phyloP scores from a whole-genome alignment of 305 asterid species.

The Coffea humblotiana region DNA sequence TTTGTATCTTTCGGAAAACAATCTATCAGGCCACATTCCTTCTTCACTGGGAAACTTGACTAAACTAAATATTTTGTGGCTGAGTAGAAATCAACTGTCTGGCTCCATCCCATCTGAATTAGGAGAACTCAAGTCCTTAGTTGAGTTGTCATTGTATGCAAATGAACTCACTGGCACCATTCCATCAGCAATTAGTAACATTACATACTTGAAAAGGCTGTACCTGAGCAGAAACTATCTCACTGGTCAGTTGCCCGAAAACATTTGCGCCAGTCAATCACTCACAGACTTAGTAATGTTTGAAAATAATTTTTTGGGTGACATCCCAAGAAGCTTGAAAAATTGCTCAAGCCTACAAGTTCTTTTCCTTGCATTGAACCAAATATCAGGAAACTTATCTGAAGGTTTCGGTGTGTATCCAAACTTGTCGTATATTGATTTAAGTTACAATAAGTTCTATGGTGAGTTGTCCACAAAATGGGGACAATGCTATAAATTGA shows the following conservation, averaged over 20 bases:
- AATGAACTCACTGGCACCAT: slow-evolving; percentile 28
- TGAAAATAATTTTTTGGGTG: slow-evolving; percentile 26
- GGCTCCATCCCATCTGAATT: slow-evolving; percentile 22
- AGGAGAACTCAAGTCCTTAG: slow-evolving; percentile 9
- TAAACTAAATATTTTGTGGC: slow-evolving; percentile 11
- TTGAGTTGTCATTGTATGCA: slow-evolving; percentile 13
- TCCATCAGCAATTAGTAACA: slow-evolving; percentile 16
- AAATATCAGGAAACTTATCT: slow-evolving; percentile 22
- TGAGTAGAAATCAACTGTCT: slow-evolving; percentile 20
- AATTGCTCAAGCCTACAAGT: slow-evolving; percentile 2
- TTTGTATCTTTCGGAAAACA: slow-evolving; percentile 8
- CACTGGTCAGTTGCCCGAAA: slow-evolving; percentile 26
- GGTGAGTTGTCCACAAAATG: slow-evolving; percentile 29
- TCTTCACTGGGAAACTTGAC: slow-evolving; percentile 24
- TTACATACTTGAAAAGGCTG: slow-evolving; percentile 18
- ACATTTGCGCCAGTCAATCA: slow-evolving; percentile 25
- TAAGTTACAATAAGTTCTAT: slow-evolving; percentile 24
- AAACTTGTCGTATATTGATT: slow-evolving; percentile 9
- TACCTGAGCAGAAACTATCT: slow-evolving; percentile 21
- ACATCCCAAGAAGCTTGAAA: slow-evolving; percentile 10
- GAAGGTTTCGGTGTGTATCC: slow-evolving; percentile 26
- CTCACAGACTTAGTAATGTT: slow-evolving; percentile 18
- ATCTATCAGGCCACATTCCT: slow-evolving; percentile 29
- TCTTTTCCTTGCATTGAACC: slow-evolving; percentile 21
- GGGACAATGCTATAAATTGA: slow-evolving; percentile 15